Evolutionary conservation across 495 filamentous ascomycete species (phyloP), one percentile per base, ranked within the genome.

Genomic region (Aspergillus steynii): DNA sequence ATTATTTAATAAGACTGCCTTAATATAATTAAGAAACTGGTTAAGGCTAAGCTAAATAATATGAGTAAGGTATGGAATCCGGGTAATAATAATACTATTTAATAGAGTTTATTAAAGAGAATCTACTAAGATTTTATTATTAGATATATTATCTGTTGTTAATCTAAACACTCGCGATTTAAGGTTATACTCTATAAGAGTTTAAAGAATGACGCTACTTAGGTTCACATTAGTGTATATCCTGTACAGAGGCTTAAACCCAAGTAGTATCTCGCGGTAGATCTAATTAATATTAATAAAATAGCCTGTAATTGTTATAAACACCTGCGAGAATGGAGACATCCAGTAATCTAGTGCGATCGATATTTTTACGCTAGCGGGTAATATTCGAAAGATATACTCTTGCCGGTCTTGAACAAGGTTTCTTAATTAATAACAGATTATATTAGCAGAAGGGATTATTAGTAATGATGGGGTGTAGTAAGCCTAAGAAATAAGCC

Each of bases 191-290:
- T 53, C 20, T 15, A 9, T 27, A 9, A 67, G 50, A 0, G 32
- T 58, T 48, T 63, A 0, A 15, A 67, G 26, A 51, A 67, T 15
- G 3, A 66, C 20, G 29, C 29, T 61, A 53, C 59, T 59, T 53
- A 65, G 32, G 27, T 58, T 61, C 31, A 49, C 27, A 55, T 50
- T 14, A 57, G 48, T 56, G 37, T 62, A 26, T 12, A 31, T 4
- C 28, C 48, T 29, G 49, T 58, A 46, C 60, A 66, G 34, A 37
- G 53, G 56, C 34, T 61, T 57, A 61, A 65, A 62, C 9, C 55
- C 28, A 56, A 65, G 59, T 48, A 59, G 28, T 14, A 66, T 53
- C 37, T 66, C 50, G 29, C 56, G 45, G 27, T 62, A 65, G n/a
- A 49, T 14, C 46, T 14, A 49, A 49, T 49, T 14, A 49, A 14